Evolutionary conservation across 306 rosid genomes (phyloP).

Genomic region (Amphicarpaea edgeworthii): DNA sequence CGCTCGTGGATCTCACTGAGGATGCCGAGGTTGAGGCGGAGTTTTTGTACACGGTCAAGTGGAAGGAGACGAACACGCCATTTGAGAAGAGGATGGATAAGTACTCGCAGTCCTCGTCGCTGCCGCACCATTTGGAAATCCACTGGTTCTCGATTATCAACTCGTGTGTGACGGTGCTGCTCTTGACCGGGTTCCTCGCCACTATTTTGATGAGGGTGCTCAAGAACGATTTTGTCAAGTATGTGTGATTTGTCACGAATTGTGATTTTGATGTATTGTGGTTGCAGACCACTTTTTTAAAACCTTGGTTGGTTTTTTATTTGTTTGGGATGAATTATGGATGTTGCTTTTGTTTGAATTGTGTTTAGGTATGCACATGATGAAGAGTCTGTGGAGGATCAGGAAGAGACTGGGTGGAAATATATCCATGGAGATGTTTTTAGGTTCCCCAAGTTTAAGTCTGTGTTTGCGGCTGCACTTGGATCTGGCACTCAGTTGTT

Average conservation of each 20-base stretch:
- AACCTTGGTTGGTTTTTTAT: not conserved
- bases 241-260: not conserved
- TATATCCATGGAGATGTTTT: conserved; percentile 69
- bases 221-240: conserved; percentile 95
- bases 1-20: conserved; percentile 75
- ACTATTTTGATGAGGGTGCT: conserved; percentile 87
- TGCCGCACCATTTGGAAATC: conserved; percentile 88
- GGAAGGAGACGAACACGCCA: conserved; percentile 80
- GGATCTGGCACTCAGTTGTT: conserved; percentile 70
- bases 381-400: conserved; percentile 62
- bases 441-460: conserved; percentile 63
- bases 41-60: conserved; percentile 72
- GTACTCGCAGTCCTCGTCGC: conserved; percentile 71
- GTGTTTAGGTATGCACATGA: conserved; percentile 61
- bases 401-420: conserved; percentile 76
- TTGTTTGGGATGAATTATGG: conserved; percentile 16
- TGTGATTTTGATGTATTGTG: not conserved
- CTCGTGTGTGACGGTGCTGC: conserved; percentile 87
- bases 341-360: conserved; percentile 37
- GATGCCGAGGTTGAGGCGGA: conserved; percentile 71
- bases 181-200: conserved; percentile 85
- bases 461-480: conserved; percentile 65
- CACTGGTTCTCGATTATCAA: conserved; percentile 94
- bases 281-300: not conserved
- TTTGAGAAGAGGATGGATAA: conserved; percentile 91